Evolutionary conservation across 2,329 filamentous ascomycete species (phyloP).

Genomic region (Aquanectria penicillioides): DNA sequence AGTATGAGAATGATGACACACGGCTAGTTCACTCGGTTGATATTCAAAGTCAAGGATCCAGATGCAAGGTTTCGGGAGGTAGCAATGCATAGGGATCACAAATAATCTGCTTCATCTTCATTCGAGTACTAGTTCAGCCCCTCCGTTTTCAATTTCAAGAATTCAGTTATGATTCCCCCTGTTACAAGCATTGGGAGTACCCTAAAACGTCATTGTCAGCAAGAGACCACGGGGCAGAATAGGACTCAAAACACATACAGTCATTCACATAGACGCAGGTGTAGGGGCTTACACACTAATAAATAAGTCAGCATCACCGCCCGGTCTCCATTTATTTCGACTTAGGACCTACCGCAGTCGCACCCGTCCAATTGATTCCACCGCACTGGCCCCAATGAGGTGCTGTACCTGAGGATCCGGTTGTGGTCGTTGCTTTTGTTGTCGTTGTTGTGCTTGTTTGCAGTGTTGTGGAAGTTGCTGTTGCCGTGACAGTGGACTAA

Average conservation of each 20-base stretch:
- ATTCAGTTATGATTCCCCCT: no score
- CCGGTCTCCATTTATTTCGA: fast-evolving
- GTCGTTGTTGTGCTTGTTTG: not conserved
- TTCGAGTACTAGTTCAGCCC: no score
- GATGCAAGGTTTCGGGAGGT: no score
- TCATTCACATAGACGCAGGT: constrained; percentile 30
- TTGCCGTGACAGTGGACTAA: not conserved
- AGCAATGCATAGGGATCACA: no score
- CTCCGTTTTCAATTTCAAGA: no score
- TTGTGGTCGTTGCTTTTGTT: constrained; percentile 18
- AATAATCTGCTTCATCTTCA: no score
- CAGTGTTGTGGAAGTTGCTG: constrained; percentile 5
- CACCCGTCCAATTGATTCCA: constrained; percentile 24
- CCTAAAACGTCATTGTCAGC: not conserved
- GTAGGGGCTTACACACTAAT: constrained; percentile 22
- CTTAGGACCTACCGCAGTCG: constrained; percentile 16
- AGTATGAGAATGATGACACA: no score
- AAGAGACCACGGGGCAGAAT: not conserved
- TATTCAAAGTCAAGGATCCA: no score
- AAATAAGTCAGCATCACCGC: not conserved
- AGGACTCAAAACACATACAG: constrained; percentile 5
- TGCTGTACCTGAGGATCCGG: constrained; percentile 4
- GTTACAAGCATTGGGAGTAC: constrained; percentile 22
- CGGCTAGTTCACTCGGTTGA: no score
- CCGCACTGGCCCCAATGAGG: constrained; percentile 36